Conservation (phyloP, 441 rosid genomes). For the Populus trichocarpa region DNA sequence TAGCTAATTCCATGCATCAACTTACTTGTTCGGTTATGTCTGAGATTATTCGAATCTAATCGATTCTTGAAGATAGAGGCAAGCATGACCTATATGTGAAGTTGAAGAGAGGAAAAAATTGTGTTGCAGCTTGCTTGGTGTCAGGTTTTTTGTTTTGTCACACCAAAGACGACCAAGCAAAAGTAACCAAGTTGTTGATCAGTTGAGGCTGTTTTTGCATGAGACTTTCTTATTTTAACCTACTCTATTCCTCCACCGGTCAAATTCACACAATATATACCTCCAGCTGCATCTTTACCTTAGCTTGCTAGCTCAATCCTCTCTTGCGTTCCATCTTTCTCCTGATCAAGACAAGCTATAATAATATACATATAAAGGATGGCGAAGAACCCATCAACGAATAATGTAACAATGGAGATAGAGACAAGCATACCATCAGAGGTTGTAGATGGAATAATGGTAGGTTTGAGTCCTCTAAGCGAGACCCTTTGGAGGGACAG, state of each 20-base stretch:
- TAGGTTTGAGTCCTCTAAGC: conserved; percentile 83
- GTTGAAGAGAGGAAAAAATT: neutral
- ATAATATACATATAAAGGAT: too few relatives aligned
- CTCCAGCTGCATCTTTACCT: neutral
- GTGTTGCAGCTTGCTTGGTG: neutral
- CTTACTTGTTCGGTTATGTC: neutral
- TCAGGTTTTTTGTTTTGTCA: neutral
- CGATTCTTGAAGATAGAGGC: neutral
- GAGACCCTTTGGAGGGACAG: conserved; percentile 82
- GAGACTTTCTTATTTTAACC: conserved; percentile 10
- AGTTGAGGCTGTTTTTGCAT: conserved; percentile 28
- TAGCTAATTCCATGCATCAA: too few relatives aligned
- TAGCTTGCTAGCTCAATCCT: neutral
- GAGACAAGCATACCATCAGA: conserved; percentile 52
- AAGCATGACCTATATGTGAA: neutral
- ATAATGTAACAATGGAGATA: conserved; percentile 58
- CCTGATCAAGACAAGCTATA: neutral
- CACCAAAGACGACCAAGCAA: neutral
- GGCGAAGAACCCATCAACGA: conserved; percentile 12
- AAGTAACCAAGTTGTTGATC: neutral
- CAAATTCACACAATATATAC: conserved; percentile 22
- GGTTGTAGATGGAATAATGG: conserved; percentile 34
- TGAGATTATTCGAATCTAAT: neutral
- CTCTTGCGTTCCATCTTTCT: neutral
- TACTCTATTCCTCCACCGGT: neutral